Evolutionary conservation across 441 rosid species (phyloP).

Genomic region (Rhodomyrtus psidioides): DNA sequence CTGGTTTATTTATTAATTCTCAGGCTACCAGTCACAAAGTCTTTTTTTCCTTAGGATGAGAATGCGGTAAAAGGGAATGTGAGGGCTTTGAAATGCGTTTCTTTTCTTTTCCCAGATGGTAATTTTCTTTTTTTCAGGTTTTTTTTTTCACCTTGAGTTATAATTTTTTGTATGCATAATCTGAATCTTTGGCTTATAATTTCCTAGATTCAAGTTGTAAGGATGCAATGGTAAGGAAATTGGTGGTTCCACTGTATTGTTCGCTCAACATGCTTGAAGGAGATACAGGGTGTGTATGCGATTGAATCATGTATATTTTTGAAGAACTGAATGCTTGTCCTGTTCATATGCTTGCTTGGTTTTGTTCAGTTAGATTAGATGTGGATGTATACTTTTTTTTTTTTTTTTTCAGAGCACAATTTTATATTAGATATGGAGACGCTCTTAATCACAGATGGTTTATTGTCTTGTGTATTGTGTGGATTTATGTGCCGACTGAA

Average conservation of each 20-base stretch:
- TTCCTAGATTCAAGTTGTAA: constrained; percentile 25
- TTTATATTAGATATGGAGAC: neutral
- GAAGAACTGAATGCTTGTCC: neutral
- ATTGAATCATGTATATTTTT: neutral
- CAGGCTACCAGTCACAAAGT: neutral
- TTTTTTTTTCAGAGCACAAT: neutral
- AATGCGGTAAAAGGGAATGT: constrained; percentile 25
- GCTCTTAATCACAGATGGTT: neutral
- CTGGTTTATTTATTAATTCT: neutral
- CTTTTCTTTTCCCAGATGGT: constrained; percentile 71
- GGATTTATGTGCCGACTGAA: neutral
- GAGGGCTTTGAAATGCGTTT: constrained; percentile 54
- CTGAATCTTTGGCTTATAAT: neutral
- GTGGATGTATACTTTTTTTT: neutral
- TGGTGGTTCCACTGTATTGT: constrained; percentile 57
- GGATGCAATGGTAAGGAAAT: constrained; percentile 29
- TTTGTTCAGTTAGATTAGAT: neutral
- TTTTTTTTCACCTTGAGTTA: neutral
- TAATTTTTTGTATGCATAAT: neutral
- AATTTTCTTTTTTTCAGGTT: neutral
- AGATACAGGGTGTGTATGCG: constrained; percentile 62
- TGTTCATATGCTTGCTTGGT: neutral
- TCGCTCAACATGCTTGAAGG: constrained; percentile 92
- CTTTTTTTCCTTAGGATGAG: constrained; percentile 28
- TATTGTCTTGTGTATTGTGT: neutral